A percentile compares a stretch with the other conserved stretches of the same genome.
Evolutionary conservation across 257 asterid species (phyloP).

Genomic region (Nicotiana otophora): DNA sequence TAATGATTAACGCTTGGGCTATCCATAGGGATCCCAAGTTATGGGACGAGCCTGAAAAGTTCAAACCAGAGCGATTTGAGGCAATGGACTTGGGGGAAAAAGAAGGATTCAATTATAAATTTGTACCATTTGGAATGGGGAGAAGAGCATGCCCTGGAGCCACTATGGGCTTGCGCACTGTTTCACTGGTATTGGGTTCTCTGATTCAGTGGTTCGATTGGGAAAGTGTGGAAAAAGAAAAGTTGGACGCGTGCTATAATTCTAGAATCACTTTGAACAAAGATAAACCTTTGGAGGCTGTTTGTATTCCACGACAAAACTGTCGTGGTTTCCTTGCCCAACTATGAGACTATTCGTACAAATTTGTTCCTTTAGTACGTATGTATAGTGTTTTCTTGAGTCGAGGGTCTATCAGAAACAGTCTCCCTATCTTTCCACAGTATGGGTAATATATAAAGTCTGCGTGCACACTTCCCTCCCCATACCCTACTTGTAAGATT

Average conservation of each 20-base stretch:
- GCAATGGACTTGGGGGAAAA: slow-evolving; percentile 17
- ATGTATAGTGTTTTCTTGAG: no score
- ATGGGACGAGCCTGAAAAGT: slow-evolving; percentile 47
- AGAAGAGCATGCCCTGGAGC: slow-evolving; percentile 60
- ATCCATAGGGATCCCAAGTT: slow-evolving; percentile 45
- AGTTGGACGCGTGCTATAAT: slow-evolving; percentile 12
- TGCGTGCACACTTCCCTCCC: no score
- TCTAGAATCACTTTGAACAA: slow-evolving; percentile 17
- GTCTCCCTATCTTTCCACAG: no score
- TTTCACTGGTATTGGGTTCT: slow-evolving; percentile 39
- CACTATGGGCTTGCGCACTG: slow-evolving; percentile 32
- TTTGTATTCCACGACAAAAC: slow-evolving; percentile 23
- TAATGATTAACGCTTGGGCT: slow-evolving; percentile 49
- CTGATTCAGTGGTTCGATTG: slow-evolving; percentile 53
- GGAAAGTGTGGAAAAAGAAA: slow-evolving; percentile 17
- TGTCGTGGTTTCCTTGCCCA: slow-evolving; percentile 24
- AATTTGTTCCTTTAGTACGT: neutral
- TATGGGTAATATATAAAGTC: no score
- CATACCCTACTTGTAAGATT: no score
- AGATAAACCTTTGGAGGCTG: slow-evolving; percentile 41
- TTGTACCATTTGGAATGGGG: slow-evolving; percentile 55
- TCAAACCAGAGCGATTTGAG: slow-evolving; percentile 45
- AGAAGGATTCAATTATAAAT: slow-evolving; percentile 24
- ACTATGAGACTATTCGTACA: slow-evolving; percentile 9
- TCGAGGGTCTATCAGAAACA: no score